A percentile compares a stretch with the other conserved stretches of the same genome.
Evolutionary conservation across 2,329 filamentous ascomycete species (phyloP).

Genomic region (Aspergillus sp.): DNA sequence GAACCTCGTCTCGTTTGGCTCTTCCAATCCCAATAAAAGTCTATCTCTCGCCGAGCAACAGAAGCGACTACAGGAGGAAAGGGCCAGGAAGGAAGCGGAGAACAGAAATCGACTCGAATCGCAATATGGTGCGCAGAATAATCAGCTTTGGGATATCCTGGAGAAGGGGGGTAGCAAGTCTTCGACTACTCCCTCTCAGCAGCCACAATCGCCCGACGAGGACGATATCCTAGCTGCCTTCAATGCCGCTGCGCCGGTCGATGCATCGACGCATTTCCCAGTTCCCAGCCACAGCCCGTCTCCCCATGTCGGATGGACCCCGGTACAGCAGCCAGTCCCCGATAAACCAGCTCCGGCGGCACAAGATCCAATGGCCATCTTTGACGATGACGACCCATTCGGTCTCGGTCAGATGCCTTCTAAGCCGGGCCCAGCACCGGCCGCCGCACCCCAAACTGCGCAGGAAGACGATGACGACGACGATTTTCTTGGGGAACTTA

Average conservation of each 20-base stretch:
- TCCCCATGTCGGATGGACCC: constrained; percentile 15
- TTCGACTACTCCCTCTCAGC: constrained; percentile 41
- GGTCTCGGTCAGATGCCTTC: constrained; percentile 61
- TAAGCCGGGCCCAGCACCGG: constrained; percentile 43
- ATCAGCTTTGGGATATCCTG: constrained; percentile 68
- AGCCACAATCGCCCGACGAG: constrained; percentile 47
- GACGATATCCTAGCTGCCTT: constrained; percentile 58
- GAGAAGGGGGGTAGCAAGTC: constrained; percentile 48
- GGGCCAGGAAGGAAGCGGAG: constrained; percentile 66
- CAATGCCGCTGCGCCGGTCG: constrained; percentile 52
- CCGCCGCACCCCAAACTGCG: constrained; percentile 42
- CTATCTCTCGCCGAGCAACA: constrained; percentile 61
- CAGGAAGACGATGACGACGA: constrained; percentile 59
- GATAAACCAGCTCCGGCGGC: constrained; percentile 11
- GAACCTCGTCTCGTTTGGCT: constrained; percentile 57
- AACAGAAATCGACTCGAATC: constrained; percentile 63
- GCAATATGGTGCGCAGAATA: constrained; percentile 63
- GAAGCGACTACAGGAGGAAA: constrained; percentile 68
- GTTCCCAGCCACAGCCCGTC: constrained; percentile 33
- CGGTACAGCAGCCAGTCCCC: constrained; percentile 5
- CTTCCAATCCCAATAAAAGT: constrained; percentile 51
- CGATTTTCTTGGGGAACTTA: constrained; percentile 56
- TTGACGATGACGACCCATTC: constrained; percentile 71
- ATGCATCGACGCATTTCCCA: constrained; percentile 54
- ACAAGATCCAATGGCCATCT: constrained; percentile 31